Percentiles rank a stretch among this genome's conserved stretches.
Conservation (phyloP, 192 early-diverging fungal species). For the Chytriomyces hyalinus region DNA sequence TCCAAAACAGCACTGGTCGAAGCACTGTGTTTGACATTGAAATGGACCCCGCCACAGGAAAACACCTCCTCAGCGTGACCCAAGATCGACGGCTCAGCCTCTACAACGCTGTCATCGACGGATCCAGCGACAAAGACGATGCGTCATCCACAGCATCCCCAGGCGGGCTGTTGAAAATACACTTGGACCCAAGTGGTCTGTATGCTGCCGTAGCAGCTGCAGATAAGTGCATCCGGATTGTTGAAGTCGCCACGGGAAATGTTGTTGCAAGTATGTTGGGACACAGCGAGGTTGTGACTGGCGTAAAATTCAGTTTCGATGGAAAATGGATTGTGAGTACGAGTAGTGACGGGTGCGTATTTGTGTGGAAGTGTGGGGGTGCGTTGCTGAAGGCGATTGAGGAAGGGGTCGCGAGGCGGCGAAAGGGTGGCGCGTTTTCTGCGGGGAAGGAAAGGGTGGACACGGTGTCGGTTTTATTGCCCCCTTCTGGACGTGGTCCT, state of each 20-base stretch:
- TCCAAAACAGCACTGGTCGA: conserved; percentile 35
- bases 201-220: conserved; percentile 68
- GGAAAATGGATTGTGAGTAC: conserved; percentile 67
- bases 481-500: not conserved
- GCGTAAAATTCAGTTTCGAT: conserved; percentile 65
- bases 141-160: conserved; percentile 43
- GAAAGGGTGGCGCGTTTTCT: not conserved
- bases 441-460: not conserved
- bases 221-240: conserved; percentile 73
- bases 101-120: conserved; percentile 56
- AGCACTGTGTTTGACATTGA: conserved; percentile 79
- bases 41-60: conserved; percentile 53
- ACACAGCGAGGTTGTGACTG: conserved; percentile 77
- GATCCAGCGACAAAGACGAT: conserved; percentile 44
- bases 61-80: conserved; percentile 66
- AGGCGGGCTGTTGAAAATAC: conserved; percentile 69
- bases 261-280: conserved; percentile 65
- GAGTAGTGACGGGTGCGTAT: conserved; percentile 74
- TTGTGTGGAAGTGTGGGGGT: conserved; percentile 72
- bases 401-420: not conserved
- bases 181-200: conserved; percentile 71
- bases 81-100: conserved; percentile 74
- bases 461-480: not conserved
- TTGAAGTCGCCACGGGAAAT: conserved; percentile 68
- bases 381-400: conserved; percentile 46